Evolutionary conservation across 768 basidiomycete genomes (phyloP).

Genomic region (Boletus fagicola): DNA sequence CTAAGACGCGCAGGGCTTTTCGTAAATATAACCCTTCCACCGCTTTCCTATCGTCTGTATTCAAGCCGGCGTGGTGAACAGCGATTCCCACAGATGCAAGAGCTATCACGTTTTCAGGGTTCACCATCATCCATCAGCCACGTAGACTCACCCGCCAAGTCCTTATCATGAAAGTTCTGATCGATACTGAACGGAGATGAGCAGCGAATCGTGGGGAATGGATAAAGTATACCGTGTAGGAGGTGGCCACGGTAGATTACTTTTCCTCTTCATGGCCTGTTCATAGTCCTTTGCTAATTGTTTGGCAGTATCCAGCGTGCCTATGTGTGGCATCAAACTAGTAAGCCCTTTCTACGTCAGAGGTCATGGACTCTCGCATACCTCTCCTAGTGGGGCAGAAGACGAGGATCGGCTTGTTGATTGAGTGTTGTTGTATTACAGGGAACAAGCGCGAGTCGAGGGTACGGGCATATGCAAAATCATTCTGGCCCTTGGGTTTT

Average conservation of each 20-base stretch:
- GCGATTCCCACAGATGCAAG: constrained; percentile 77
- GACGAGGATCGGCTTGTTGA: constrained; percentile 81
- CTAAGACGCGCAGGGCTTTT: constrained; percentile 61
- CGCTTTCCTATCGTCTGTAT: constrained; percentile 63
- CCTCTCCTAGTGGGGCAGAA: constrained; percentile 91
- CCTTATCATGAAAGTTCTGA: constrained; percentile 62
- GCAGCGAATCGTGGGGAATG: not conserved
- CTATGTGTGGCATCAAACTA: constrained; percentile 30
- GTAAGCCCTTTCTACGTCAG: not conserved
- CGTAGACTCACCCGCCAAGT: constrained; percentile 44
- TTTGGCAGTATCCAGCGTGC: constrained; percentile 68
- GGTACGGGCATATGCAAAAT: constrained; percentile 69
- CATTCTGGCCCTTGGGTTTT: constrained; percentile 63
- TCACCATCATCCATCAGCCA: not conserved
- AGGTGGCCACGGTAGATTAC: constrained; percentile 65
- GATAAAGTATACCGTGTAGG: constrained; percentile 45
- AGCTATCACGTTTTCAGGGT: constrained; percentile 37
- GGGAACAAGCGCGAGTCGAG: constrained; percentile 74
- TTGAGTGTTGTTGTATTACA: constrained; percentile 68
- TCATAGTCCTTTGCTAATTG: constrained; percentile 72
- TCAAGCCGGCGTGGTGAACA: constrained; percentile 89
- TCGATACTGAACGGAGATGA: constrained; percentile 44
- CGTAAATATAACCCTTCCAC: constrained; percentile 74
- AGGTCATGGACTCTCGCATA: constrained; percentile 24
- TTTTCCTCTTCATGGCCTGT: constrained; percentile 48